Evolutionary conservation across 192 early-diverging fungal species (phyloP), one percentile per base, ranked within the genome.

Genomic region (Rhizophagus clarus): DNA sequence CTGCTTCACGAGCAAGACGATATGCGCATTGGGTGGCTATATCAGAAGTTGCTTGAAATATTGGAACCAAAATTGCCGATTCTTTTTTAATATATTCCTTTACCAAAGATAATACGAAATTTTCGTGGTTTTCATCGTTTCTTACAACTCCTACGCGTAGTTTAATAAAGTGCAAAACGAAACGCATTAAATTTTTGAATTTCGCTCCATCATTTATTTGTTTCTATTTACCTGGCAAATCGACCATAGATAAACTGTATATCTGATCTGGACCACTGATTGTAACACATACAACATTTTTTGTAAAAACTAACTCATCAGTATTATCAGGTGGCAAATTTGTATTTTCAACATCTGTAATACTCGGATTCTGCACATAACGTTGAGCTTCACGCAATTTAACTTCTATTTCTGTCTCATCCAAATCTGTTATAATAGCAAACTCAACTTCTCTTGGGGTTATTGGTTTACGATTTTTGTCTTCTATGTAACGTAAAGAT

Each of bases 1-100:
- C 26, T 28, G 63, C 63, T 64, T 64, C 63, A 28, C 6, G n/a
- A 0, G 63, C 63, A 28, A 64, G 28, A 17, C 11, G n/a, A 24
- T 5, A 64, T 5, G 62, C 62, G 12, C 62, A 28, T 26, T 64
- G 62, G 10, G 62, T 64, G 10, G 62, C 22, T 26, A 64, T 64
- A 28, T 64, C 62, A 10, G 62, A 11, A 26, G 62, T 64, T 28
- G 62, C 62, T 64, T 64, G 62, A 64, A 64, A 26, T 64, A 64
- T 64, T 28, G 62, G 62, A 28, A 64, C 10, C n/a, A 64, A 17
- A 29, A 64, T 64, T 14, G 62, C 28, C 62, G 62, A 28, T 2
- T 64, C 62, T 64, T 26, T 64, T 17, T 28, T 64, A 29, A 64
- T 64, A 64, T 64, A 64, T 64, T 64, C 62, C 4, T 64, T 64